A percentile compares a stretch with the other conserved stretches of the same genome.
Conservation (phyloP, 75 land plant genomes). For the Selaginella moellendorffii region DNA sequence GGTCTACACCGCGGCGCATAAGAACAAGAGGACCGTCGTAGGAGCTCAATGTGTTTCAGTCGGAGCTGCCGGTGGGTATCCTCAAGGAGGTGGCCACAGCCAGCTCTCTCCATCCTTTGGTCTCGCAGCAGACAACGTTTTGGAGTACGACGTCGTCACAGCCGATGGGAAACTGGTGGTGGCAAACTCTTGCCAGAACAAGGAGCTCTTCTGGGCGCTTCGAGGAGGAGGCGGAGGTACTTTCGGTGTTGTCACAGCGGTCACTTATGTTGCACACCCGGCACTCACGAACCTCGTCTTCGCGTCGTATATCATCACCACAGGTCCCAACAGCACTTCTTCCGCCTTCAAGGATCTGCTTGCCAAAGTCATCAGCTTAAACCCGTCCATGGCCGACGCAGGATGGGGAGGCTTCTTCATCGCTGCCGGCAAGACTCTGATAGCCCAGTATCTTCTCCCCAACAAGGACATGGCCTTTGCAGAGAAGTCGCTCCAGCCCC, state of each 20-base stretch:
- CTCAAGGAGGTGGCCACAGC: slow-evolving; percentile 4
- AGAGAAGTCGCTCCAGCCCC: background rate
- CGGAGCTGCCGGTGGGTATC: slow-evolving; percentile 8
- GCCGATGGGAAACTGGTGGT: slow-evolving; percentile 4
- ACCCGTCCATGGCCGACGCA: slow-evolving; percentile 4
- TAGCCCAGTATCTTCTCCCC: background rate
- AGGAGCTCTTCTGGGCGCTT: slow-evolving; percentile 7
- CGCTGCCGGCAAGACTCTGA: background rate
- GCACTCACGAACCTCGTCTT: background rate
- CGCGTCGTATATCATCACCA: background rate
- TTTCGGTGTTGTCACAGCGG: slow-evolving; percentile 2
- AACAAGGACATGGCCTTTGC: slow-evolving; percentile 2
- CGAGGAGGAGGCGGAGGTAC: slow-evolving; percentile 5
- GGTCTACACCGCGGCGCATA: background rate
- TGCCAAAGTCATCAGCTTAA: background rate
- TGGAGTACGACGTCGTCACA: slow-evolving; percentile 7
- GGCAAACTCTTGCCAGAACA: slow-evolving; percentile 6
- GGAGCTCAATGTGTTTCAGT: slow-evolving; percentile 6
- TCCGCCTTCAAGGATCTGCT: slow-evolving; percentile 2
- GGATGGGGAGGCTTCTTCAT: slow-evolving; percentile 4
- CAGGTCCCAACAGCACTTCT: background rate
- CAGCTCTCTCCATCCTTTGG: slow-evolving; percentile 3
- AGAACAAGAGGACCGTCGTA: background rate
- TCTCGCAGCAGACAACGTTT: slow-evolving; percentile 8
- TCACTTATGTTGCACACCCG: background rate